A percentile compares a stretch with the other conserved stretches of the same genome.
Conservation (phyloP, 2,329 filamentous ascomycete species). For the Fusarium nodosum region DNA sequence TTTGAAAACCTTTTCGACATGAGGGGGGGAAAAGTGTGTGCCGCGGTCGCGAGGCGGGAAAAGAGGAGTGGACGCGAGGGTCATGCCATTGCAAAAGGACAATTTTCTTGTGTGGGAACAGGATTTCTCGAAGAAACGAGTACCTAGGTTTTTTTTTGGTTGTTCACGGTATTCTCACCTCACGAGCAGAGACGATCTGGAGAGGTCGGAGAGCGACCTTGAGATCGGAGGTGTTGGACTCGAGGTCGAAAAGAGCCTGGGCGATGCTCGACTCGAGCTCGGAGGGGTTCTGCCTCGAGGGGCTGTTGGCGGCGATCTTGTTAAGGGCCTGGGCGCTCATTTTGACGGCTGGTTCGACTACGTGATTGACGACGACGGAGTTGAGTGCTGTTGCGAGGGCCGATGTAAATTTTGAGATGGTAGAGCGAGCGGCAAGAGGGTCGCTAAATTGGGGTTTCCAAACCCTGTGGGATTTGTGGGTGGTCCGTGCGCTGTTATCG, state of each 20-base stretch:
- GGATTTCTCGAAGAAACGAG: slow-evolving; percentile 51
- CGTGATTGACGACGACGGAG: slow-evolving; percentile 50
- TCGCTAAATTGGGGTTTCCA: slow-evolving; percentile 61
- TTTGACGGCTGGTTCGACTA: slow-evolving; percentile 63
- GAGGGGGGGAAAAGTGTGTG: slow-evolving; percentile 13
- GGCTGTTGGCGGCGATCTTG: slow-evolving; percentile 99
- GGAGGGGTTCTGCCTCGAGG: slow-evolving; percentile 93
- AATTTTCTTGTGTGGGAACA: slow-evolving; percentile 58
- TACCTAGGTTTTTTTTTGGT: slow-evolving; percentile 14
- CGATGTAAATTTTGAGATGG: slow-evolving; percentile 51
- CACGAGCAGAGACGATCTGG: slow-evolving; percentile 98
- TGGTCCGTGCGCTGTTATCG: slow-evolving; percentile 36
- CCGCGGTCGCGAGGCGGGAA: slow-evolving; percentile 41
- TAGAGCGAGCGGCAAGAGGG: slow-evolving; percentile 33
- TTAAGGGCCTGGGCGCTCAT: slow-evolving; percentile 82
- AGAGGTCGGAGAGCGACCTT: slow-evolving; percentile 95
- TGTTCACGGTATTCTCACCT: slow-evolving; percentile 80
- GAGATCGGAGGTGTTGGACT: slow-evolving; percentile 99
- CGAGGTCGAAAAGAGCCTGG: slow-evolving; percentile 97
- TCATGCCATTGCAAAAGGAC: slow-evolving; percentile 53
- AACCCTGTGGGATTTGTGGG: slow-evolving; percentile 50
- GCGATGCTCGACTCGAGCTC: slow-evolving; percentile 98
- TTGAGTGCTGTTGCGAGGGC: slow-evolving; percentile 45
- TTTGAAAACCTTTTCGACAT: slow-evolving; percentile 47
- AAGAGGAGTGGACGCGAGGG: slow-evolving; percentile 29